phyloP scores from a whole-genome alignment of 2,329 filamentous ascomycete species.

The Xylariaceae sp. region DNA sequence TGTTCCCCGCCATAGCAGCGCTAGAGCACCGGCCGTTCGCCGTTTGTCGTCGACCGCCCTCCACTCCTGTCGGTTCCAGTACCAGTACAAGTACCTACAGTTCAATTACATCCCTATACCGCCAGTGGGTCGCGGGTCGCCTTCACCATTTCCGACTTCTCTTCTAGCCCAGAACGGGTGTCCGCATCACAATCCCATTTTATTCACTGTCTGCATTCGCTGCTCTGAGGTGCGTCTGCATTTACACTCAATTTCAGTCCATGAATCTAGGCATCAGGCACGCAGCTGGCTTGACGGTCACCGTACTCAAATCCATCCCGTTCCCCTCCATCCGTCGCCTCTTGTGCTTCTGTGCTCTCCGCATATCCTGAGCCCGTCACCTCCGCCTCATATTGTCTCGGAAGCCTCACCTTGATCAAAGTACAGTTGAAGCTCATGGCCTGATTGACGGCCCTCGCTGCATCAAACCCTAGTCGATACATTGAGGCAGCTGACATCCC shows the following conservation, averaged over 20 bases:
- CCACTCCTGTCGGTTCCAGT: constrained; percentile 1
- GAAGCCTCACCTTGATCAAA: constrained; percentile 13
- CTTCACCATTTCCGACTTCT: constrained; percentile 12
- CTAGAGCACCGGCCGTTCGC: too few species aligned
- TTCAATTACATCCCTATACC: too few species aligned
- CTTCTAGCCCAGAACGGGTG: constrained; percentile 14
- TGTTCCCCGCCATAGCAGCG: too few species aligned
- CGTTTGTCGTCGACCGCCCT: not conserved
- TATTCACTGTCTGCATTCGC: constrained; percentile 21
- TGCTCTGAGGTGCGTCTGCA: not conserved
- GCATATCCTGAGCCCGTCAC: not conserved
- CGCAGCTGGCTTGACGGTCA: too few species aligned
- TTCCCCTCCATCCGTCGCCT: not conserved
- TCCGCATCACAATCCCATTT: constrained; percentile 27
- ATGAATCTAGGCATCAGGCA: not conserved
- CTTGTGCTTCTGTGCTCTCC: not conserved
- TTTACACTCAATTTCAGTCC: not conserved
- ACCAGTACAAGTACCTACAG: constrained; percentile 11
- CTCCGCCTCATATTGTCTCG: constrained; percentile 10
- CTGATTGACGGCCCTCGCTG: constrained; percentile 18
- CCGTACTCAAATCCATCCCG: too few species aligned
- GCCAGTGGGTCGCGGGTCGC: too few species aligned
- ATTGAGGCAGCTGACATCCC: constrained; percentile 26
- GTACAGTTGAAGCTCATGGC: constrained; percentile 14
- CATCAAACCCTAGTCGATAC: constrained; percentile 24